Conservation (phyloP, 495 filamentous ascomycete species). For the Neurospora sp. region DNA sequence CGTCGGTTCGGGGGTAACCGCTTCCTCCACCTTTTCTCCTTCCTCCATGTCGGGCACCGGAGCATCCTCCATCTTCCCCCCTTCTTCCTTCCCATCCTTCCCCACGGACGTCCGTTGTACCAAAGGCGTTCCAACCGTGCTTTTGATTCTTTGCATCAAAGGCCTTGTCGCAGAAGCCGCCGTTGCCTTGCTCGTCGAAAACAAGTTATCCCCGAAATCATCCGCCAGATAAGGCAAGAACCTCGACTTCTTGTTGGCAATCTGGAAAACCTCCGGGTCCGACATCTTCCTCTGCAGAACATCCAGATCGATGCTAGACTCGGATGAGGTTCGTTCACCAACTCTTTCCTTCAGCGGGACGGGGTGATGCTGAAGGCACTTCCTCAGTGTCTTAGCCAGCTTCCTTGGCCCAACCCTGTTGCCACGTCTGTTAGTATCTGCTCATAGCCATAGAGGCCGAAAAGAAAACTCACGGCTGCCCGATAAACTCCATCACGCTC, state of each 20-base stretch:
- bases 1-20: background rate
- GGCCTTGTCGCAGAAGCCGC: background rate
- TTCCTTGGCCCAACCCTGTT: slow-evolving; percentile 49
- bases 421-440: slow-evolving; percentile 3
- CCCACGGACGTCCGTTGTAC: background rate
- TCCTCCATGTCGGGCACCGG: background rate
- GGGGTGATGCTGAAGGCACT: background rate
- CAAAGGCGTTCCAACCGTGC: background rate
- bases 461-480: slow-evolving; percentile 22
- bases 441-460: background rate
- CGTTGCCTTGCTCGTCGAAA: background rate
- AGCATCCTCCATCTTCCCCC: background rate
- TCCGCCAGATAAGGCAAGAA: background rate
- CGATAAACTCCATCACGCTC: slow-evolving; percentile 17
- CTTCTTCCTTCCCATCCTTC: background rate
- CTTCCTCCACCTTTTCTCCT: background rate
- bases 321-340: background rate
- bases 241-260: background rate
- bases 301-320: background rate
- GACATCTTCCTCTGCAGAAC: background rate
- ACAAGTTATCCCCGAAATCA: background rate
- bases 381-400: slow-evolving; percentile 42
- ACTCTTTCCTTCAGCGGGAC: background rate
- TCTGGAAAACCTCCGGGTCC: background rate
- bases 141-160: background rate